Evolutionary conservation across 2,329 filamentous ascomycete genomes (phyloP).

Genomic region (Apiospora marii): DNA sequence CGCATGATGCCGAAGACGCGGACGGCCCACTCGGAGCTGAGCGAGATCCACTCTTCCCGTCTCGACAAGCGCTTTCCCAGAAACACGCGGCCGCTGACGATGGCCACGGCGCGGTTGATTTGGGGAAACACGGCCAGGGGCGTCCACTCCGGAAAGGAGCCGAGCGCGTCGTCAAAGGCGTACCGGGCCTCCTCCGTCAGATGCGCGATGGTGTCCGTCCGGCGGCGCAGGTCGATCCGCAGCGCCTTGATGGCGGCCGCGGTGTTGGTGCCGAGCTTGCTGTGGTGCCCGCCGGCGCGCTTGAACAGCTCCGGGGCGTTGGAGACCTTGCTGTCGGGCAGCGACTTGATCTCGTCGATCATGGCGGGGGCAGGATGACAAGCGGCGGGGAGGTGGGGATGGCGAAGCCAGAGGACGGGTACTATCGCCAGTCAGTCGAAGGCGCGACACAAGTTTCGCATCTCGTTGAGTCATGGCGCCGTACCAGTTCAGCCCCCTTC

Average conservation of each 20-base stretch:
- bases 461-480: fast-evolving
- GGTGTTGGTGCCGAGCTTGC: conserved; percentile 63
- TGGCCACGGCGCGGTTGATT: conserved; percentile 11
- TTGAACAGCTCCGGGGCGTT: conserved; percentile 47
- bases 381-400: neutral
- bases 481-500: neutral
- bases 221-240: neutral
- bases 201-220: neutral
- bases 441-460: neutral
- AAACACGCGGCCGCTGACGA: conserved; percentile 6
- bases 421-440: neutral
- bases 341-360: conserved; percentile 20
- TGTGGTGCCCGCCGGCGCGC: conserved; percentile 41
- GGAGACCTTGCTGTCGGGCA: conserved; percentile 8
- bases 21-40: conserved; percentile 16
- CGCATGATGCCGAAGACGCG: neutral
- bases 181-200: neutral
- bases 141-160: neutral
- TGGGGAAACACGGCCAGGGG: conserved; percentile 3
- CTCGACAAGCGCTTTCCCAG: neutral
- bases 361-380: conserved; percentile 14
- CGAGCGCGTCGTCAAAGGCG: neutral
- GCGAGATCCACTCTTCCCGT: neutral
- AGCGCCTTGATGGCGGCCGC: conserved; percentile 13
- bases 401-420: conserved; percentile 1